Evolutionary conservation across 1,284 basidiomycete genomes (phyloP).

Genomic region (Papiliotrema fonsecae): DNA sequence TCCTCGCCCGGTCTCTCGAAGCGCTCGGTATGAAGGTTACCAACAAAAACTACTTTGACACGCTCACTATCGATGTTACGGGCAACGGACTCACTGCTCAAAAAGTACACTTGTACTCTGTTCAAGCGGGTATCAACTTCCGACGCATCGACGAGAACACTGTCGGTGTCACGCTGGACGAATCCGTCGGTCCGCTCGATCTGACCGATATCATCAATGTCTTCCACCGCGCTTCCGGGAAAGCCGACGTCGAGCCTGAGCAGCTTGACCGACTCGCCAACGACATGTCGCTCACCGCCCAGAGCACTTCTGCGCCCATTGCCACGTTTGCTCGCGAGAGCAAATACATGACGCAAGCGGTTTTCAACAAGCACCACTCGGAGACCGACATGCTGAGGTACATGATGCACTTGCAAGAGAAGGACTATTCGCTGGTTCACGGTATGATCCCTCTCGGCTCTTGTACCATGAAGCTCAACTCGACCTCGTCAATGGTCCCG

Average conservation of each 20-base stretch:
- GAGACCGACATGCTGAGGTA: conserved; percentile 98
- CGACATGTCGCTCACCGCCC: conserved; percentile 30
- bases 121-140: conserved; percentile 73
- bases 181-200: conserved; percentile 73
- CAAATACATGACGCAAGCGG: conserved; percentile 73
- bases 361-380: conserved; percentile 92
- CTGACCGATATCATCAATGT: conserved; percentile 74
- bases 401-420: conserved; percentile 86
- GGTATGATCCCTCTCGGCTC: conserved; percentile 97
- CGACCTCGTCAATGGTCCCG: conserved; percentile 93
- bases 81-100: conserved; percentile 55
- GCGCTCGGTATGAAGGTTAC: conserved; percentile 62
- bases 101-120: conserved; percentile 65
- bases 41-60: conserved; percentile 81
- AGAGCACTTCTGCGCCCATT: conserved; percentile 49
- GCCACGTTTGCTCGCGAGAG: conserved; percentile 63
- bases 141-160: conserved; percentile 69
- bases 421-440: conserved; percentile 91
- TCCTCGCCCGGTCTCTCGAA: conserved; percentile 68
- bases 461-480: conserved; percentile 96
- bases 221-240: conserved; percentile 57
- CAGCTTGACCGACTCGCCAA: conserved; percentile 43
- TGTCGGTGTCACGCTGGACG: conserved; percentile 89
- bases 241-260: conserved; percentile 42
- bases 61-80: conserved; percentile 76